Conservation (phyloP, 2,329 filamentous ascomycete species). For the Neonectria punicea region DNA sequence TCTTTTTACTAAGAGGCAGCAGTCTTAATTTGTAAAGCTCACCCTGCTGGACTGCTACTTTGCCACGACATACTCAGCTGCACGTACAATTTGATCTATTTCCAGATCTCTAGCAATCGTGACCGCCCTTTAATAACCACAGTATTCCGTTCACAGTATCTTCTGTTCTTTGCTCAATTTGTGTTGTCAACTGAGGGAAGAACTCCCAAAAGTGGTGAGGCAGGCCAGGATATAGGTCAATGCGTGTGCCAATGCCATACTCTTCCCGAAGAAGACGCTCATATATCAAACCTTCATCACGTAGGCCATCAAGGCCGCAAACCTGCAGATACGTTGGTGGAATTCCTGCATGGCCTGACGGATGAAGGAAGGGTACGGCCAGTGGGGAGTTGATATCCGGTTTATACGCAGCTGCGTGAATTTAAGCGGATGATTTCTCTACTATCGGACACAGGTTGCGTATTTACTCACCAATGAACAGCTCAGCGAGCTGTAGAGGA, state of each 20-base stretch:
- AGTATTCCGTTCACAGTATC: neutral
- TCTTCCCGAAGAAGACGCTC: slow-evolving; percentile 2
- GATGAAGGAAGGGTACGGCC: neutral
- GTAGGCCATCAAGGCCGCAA: slow-evolving; percentile 6
- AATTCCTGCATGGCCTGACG: neutral
- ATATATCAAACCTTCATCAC: slow-evolving; percentile 2
- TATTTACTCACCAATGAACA: too few relatives aligned
- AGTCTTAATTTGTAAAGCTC: too few relatives aligned
- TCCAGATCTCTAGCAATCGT: too few relatives aligned
- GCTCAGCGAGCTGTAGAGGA: too few relatives aligned
- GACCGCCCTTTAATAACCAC: neutral
- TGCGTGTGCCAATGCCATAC: neutral
- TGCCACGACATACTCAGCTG: too few relatives aligned
- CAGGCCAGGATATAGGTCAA: slow-evolving; percentile 7
- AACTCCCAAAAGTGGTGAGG: slow-evolving; percentile 10
- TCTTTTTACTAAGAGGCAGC: too few relatives aligned
- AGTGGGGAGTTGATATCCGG: neutral
- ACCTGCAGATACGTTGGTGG: slow-evolving; percentile 4
- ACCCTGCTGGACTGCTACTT: too few relatives aligned
- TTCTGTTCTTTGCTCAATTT: slow-evolving; percentile 1
- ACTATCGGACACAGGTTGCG: too few relatives aligned
- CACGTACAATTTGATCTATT: too few relatives aligned
- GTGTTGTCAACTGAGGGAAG: slow-evolving; percentile 1
- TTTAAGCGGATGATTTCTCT: too few relatives aligned
- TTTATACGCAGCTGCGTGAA: neutral